Evolutionary conservation across 495 filamentous ascomycete genomes (phyloP).

Genomic region (Parmelia sp.): DNA sequence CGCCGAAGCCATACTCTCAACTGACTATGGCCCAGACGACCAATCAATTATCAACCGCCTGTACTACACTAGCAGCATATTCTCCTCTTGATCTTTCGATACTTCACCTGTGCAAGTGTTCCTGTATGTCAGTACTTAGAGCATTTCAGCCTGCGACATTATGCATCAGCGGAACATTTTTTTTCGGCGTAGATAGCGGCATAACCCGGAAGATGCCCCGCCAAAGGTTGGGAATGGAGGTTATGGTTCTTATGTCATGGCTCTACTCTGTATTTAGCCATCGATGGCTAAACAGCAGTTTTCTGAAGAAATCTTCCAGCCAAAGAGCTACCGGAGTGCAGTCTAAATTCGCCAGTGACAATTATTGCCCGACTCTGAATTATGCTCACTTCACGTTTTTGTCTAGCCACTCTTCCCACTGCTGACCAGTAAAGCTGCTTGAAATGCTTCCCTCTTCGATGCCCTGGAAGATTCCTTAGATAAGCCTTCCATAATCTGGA

Average conservation of each 20-base stretch:
- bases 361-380: not conserved
- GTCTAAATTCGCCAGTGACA: not conserved
- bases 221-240: constrained; percentile 11
- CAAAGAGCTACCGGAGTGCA: not conserved
- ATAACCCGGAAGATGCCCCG: not conserved
- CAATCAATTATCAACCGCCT: constrained; percentile 81
- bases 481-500: not conserved
- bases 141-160: constrained; percentile 10
- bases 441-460: constrained; percentile 71
- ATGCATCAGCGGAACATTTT: constrained; percentile 12
- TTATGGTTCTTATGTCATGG: constrained; percentile 7
- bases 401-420: constrained; percentile 81
- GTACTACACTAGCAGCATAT: constrained; percentile 16
- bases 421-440: constrained; percentile 65
- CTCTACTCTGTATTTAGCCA: constrained; percentile 23
- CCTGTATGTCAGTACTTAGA: constrained; percentile 11
- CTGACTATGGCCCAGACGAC: constrained; percentile 50
- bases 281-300: constrained; percentile 3
- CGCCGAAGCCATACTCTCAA: not conserved
- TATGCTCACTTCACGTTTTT: constrained; percentile 52
- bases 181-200: constrained; percentile 17
- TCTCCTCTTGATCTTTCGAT: not conserved
- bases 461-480: constrained; percentile 41
- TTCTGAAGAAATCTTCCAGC: not conserved
- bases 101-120: not conserved